Base-by-base conservation (phyloP, 2,329 filamentous ascomycete genomes). In the Aspergillus sp. region DNA sequence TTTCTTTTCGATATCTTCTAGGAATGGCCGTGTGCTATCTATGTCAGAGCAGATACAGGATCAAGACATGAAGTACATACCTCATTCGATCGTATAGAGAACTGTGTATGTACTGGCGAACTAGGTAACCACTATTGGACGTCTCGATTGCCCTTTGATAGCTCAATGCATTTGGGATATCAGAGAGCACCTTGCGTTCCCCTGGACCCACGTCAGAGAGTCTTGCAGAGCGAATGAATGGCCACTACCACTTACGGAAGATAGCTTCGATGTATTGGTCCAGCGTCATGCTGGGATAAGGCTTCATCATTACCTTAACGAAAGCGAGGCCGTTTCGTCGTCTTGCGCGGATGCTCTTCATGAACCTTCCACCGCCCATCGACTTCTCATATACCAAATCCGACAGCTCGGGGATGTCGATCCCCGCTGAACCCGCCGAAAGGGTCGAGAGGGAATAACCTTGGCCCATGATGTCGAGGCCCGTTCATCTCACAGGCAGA, bases 1-100 rank as follows among this genome's bases (percentile, higher is more conserved):
- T 76, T 96, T 97, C 81, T 97, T 97, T 73, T 99, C 94, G 59
- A 99, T 94, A 60, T 96, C 90, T 72, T 99, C 95, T 9, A 97
- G 79, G 63, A 99, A 99, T 0, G 94, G 95, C 6, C 95, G 86
- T 7, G 94, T 99, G 73, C 94, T 96, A 53, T 47, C 14, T 46
- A 29, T 11, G 58, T 75, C 54, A 75, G 67, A 31, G 20, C 40
- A 17, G 7, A 19, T n/a, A 20, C 43, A 17, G 19, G 14, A 34
- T 20, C 14, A 32, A 36, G 17, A 45, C 43, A 34, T 14, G 17
- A 23, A 10, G 38, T 36, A 48, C 61, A 53, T 71, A 81, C 78
- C 79, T 84, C 72, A 99, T 85, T 49, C 94, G 89, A 75, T 99
- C 94, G 75, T 99, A 99, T 4, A 99, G 82, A 20, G 94, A 97